Conservation (phyloP, 176 grass and related monocot genomes). For the Musa itinerans region DNA sequence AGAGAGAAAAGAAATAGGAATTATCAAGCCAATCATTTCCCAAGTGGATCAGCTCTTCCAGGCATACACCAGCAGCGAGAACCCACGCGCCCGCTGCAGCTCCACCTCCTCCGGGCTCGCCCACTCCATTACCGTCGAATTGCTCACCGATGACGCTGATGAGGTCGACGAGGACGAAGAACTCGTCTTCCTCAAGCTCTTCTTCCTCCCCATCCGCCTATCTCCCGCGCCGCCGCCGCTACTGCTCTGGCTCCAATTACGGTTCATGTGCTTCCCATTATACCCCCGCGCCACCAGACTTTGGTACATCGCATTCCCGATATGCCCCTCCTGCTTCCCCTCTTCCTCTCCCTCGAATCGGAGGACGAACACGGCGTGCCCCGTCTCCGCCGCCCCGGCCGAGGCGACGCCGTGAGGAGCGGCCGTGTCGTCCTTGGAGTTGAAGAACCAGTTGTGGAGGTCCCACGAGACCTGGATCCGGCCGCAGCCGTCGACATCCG, state of each 20-base stretch:
- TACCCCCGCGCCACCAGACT: not conserved
- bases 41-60: slow-evolving; percentile 45
- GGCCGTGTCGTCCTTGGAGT: not conserved
- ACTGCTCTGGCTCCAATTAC: slow-evolving; percentile 14
- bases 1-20: not conserved
- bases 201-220: slow-evolving; percentile 25
- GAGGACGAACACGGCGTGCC: slow-evolving; percentile 13
- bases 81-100: slow-evolving; percentile 50
- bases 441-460: slow-evolving; percentile 18
- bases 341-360: not conserved
- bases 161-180: slow-evolving; percentile 59
- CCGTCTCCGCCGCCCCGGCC: not conserved
- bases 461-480: slow-evolving; percentile 13
- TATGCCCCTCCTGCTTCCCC: not conserved
- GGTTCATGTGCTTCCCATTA: not conserved
- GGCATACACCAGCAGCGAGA: slow-evolving; percentile 72
- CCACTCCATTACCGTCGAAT: slow-evolving; percentile 82
- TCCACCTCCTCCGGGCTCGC: slow-evolving; percentile 66
- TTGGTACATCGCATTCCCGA: not conserved
- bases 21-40: not conserved
- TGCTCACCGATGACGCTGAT: slow-evolving; percentile 51
- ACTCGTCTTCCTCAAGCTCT: slow-evolving; percentile 42
- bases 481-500: slow-evolving; percentile 1
- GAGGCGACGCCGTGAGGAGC: not conserved
- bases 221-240: slow-evolving; percentile 4